Evolutionary conservation across 352 stramenopile species (phyloP), one percentile per base, ranked within the genome.

Genomic region (Aphanomyces stellatus): DNA sequence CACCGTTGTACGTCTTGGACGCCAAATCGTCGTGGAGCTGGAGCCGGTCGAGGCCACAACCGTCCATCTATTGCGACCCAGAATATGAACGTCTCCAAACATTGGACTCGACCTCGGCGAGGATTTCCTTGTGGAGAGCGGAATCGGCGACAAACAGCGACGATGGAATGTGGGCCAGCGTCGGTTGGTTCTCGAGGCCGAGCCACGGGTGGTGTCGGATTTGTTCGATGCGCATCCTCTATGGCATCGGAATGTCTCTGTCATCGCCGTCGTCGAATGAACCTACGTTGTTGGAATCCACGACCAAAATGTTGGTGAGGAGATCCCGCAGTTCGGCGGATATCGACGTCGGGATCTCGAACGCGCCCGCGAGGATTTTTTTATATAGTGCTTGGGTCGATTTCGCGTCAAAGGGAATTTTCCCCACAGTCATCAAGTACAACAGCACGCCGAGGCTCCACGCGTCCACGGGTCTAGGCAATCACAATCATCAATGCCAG

Each of bases 1-100:
- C 22, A 4, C n/a, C 60, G 24, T 67, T 67, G 41, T 67, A 67
- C 24, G 60, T 67, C 22, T 67, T 67, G 30, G 60, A 67, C n/a
- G 60, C 60, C 49, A 67, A 67, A 15, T 67, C 60, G 35, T 67
- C 60, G 19, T 57, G 41, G 25, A 67, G 33, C n/a, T 42, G 19
- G 17, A 57, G n/a, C 0, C 48, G 48, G 37, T 67, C 22, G 11
- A 67, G 24, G 10, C 46, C 60, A 24, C 57, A 67, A 22, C 48
- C 48, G 17, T 49, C 37, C 60, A 67, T 67, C 60, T 67, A 51
- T 6, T 1, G 15, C 24, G 25, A n/a, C 11, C 27, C n/a, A n/a
- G n/a, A n/a, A n/a, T n/a, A n/a, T n/a, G n/a, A n/a, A n/a, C n/a
- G n/a, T n/a, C n/a, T n/a, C n/a, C n/a, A n/a, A n/a, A n/a, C n/a